Conservation (phyloP, 2,329 filamentous ascomycete genomes). For the Aureobasidium sp. region DNA sequence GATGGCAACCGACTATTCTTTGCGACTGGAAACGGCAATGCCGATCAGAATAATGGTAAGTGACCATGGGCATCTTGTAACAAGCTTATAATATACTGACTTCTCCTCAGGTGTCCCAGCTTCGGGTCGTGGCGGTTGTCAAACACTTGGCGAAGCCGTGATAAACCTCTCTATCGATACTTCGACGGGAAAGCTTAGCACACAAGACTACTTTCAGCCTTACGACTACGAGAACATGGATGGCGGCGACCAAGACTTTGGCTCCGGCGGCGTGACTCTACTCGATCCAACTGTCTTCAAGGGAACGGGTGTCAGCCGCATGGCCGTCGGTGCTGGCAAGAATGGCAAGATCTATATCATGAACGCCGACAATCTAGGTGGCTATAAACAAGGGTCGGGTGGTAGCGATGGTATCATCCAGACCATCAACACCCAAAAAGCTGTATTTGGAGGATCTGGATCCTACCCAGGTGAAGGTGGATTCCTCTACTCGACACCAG, state of each 20-base stretch:
- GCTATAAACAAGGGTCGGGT: background rate
- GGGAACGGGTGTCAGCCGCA: background rate
- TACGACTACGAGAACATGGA: slow-evolving; percentile 46
- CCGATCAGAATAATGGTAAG: background rate
- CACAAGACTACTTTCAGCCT: slow-evolving; percentile 51
- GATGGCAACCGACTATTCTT: background rate
- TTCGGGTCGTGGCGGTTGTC: background rate
- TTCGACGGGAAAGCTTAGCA: slow-evolving; percentile 36
- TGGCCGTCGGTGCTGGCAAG: background rate
- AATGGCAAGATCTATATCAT: background rate
- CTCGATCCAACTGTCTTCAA: background rate
- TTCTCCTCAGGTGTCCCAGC: background rate
- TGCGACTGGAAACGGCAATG: background rate
- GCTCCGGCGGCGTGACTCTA: slow-evolving; percentile 15
- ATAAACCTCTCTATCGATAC: background rate
- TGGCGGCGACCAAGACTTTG: slow-evolving; percentile 46
- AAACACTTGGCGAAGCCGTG: background rate
- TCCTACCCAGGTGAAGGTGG: background rate
- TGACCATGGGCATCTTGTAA: background rate
- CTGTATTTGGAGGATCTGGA: background rate
- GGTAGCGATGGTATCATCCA: background rate
- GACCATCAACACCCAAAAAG: background rate
- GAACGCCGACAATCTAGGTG: background rate
- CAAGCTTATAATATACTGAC: background rate
- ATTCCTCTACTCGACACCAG: background rate